A percentile compares a stretch with the other conserved stretches of the same genome.
Evolutionary conservation across 2,329 filamentous ascomycete genomes (phyloP).

Genomic region (Fusarium chaquense): DNA sequence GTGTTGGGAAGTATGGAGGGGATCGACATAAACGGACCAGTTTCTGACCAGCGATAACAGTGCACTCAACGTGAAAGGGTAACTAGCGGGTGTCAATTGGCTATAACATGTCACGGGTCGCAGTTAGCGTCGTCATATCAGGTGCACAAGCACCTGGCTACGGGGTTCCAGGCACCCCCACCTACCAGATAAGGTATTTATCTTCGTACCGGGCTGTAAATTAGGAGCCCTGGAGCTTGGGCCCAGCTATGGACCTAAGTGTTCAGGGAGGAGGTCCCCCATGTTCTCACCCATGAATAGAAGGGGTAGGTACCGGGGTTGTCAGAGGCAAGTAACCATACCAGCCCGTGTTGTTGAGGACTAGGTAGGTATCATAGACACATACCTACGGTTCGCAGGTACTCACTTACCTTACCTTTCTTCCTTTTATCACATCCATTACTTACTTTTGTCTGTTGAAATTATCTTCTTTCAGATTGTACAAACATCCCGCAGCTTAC

Average conservation of each 20-base stretch:
- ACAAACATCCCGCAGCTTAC: conserved; percentile 26
- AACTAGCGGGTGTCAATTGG: conserved; percentile 28
- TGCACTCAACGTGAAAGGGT: background rate
- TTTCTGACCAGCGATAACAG: conserved; percentile 14
- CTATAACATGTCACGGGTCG: conserved; percentile 23
- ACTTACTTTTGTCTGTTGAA: background rate
- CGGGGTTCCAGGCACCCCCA: conserved; percentile 36
- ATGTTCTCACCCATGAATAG: background rate
- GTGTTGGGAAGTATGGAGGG: conserved; percentile 8
- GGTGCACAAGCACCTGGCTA: conserved; percentile 25
- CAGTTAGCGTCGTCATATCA: conserved; percentile 11
- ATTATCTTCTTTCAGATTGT: conserved; percentile 42
- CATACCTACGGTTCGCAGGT: background rate
- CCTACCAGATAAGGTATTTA: conserved; percentile 26
- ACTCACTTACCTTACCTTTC: background rate
- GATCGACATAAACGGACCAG: conserved; percentile 20
- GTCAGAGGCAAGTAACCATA: background rate
- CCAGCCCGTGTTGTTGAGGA: conserved; percentile 17
- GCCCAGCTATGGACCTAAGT: background rate
- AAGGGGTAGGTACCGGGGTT: background rate
- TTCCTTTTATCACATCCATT: background rate
- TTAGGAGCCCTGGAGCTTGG: background rate
- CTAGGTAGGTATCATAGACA: background rate
- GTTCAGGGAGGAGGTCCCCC: background rate
- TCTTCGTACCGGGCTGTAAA: background rate